These are phyloP conservation scores for Penicillium dipodomyicola DNA, from an alignment of 495 filamentous ascomycete genomes.

Conservation along the genomic window DNA sequence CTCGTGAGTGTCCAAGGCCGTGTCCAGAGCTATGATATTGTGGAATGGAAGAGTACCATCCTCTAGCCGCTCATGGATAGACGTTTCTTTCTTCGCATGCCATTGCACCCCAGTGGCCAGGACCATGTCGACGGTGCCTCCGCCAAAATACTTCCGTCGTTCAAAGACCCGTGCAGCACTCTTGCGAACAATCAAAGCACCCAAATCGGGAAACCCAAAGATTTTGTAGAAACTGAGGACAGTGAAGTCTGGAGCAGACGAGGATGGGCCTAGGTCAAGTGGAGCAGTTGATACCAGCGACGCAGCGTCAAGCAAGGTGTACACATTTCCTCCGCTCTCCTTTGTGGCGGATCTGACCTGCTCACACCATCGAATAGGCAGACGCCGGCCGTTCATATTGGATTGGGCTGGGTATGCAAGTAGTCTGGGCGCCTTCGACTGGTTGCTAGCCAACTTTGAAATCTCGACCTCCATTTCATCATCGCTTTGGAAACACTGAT, in stretches of 20 bases:
- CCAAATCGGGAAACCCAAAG: constrained; percentile 91
- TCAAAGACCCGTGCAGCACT: constrained; percentile 59
- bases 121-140: constrained; percentile 91
- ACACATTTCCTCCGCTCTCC: constrained; percentile 35
- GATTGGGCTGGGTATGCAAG: constrained; percentile 91
- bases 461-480: constrained; percentile 70
- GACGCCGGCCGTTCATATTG: constrained; percentile 84
- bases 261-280: constrained; percentile 63
- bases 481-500: constrained; percentile 65
- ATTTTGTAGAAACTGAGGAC: constrained; percentile 95
- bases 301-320: constrained; percentile 88
- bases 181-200: constrained; percentile 80
- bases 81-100: constrained; percentile 68
- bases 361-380: constrained; percentile 68
- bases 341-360: constrained; percentile 41
- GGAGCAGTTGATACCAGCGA: constrained; percentile 74
- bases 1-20: constrained; percentile 66
- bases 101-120: constrained; percentile 44
- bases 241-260: constrained; percentile 76
- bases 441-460: constrained; percentile 24
- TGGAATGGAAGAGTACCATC: constrained; percentile 90
- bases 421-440: constrained; percentile 40
- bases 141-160: constrained; percentile 79
- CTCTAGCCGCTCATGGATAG: constrained; percentile 78
- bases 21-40: constrained; percentile 75